Base-by-base conservation (phyloP, 352 stramenopile genomes). In the Phytophthora agathidicida region DNA sequence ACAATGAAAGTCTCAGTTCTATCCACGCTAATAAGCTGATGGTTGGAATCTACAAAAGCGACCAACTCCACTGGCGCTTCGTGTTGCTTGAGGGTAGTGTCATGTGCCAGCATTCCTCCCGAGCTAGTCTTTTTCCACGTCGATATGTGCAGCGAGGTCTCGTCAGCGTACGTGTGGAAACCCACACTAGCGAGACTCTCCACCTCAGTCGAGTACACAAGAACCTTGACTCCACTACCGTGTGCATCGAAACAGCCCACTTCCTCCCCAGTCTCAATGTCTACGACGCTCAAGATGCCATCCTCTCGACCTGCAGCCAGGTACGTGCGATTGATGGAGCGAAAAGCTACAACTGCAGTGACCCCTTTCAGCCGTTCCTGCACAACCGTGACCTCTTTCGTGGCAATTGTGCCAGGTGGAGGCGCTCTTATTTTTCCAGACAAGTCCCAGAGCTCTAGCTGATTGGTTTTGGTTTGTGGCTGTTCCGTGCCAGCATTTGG, bases 151-250 rank as follows among this genome's bases (percentile, higher is more conserved):
- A 79, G 50, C 30, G 78, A 85, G 3, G 77, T 82, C 24, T 93
- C 80, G 43, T 93, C 83, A 5, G 79, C 69, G 49, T 87, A 90
- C 19, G 80, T 84, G 36, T 86, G 61, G 22, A 73, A 77, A 0
- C 83, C 78, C 22, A 79, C 72, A 47, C 76, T 91, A 5, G 83
- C 80, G 7, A 93, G 53, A 39, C 72, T 75, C 32, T 83, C 74
- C 31, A 68, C 67, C 13, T 82, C 67, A 5, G 20, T 53, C 33
- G 83, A 90, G 42, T 77, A 77, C 2, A 59, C 53, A 1, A 93
- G 55, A 23, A 71, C 54, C 31, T 83, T 77, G 28, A 93, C 78
- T 16, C 83, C 83, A 35, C 81, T 76, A 0, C 65, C 71, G 26
- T 89, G 81, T 0, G 76, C 81, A 27, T 91, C 81, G 2, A 86